Percentiles rank a stretch among this genome's conserved stretches.
These are phyloP conservation scores for Pyricularia grisea DNA, from an alignment of 2,329 filamentous ascomycete genomes.

Conservation along the genomic window DNA sequence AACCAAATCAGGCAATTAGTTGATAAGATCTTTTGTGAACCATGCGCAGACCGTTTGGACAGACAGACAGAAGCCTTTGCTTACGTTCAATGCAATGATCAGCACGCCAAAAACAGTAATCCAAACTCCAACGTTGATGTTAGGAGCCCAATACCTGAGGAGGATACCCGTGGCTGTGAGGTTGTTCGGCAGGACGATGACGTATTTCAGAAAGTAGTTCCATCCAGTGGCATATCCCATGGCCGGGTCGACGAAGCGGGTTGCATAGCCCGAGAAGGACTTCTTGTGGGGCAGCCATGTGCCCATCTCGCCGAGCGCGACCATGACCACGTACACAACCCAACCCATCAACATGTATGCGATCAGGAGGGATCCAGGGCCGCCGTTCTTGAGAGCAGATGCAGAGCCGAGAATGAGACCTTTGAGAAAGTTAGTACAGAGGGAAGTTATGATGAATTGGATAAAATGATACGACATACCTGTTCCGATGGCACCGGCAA, in stretches of 20 bases:
- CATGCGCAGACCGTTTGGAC: too few species aligned
- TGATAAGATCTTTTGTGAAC: background rate
- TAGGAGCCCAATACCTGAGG: conserved; percentile 25
- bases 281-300: conserved; percentile 53
- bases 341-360: conserved; percentile 29
- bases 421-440: background rate
- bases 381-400: conserved; percentile 35
- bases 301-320: conserved; percentile 60
- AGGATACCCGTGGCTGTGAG: conserved; percentile 27
- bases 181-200: conserved; percentile 26
- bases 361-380: conserved; percentile 28
- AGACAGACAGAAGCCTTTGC: background rate
- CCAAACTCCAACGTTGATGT: conserved; percentile 28
- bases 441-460: background rate
- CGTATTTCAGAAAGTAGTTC: conserved; percentile 34
- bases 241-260: conserved; percentile 48
- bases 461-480: conserved; percentile 5
- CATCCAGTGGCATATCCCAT: conserved; percentile 31
- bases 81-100: conserved; percentile 16
- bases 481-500: conserved; percentile 26
- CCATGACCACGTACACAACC: conserved; percentile 55
- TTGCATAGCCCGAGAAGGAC: conserved; percentile 56
- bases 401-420: conserved; percentile 43
- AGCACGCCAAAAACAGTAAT: conserved; percentile 23
- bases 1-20: background rate